Base-by-base conservation (phyloP, 257 asterid genomes). In the Coffea canephora region DNA sequence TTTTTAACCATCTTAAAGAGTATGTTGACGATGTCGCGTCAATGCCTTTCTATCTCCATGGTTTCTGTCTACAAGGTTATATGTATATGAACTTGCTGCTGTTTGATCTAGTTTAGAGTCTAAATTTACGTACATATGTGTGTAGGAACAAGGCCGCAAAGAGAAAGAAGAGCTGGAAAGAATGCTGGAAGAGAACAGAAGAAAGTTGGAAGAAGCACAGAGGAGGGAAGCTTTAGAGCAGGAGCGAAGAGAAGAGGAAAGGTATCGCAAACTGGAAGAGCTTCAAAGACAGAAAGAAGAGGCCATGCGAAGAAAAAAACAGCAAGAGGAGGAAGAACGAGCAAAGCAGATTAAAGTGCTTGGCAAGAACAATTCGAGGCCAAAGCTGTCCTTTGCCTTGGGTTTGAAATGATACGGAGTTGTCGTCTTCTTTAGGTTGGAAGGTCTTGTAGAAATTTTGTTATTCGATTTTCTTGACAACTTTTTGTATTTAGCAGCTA, bases 341-440 rank as follows among this genome's bases (percentile, higher is more conserved):
- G 90, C 95, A 1, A 96, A 96, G 76, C 99, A 91, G 84, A 91
- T 94, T 87, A 91, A 89, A 87, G 61, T 94, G 84, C 85, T 92
- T 86, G 99, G 99, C 67, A 96, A 96, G 96, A 92, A 96, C 83
- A 96, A 96, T 64, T 91, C 98, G 36, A 91, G 99, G 62, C 99
- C 99, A 0, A 96, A 94, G 88, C 43, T 94, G 79, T 92, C 99
- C 0, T 96, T 96, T 81, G 97, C 94, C 69, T 73, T 96, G 8
- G 86, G 95, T 66, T 78, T 94, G 82, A 96, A 96, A 87, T 93
- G 87, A 91, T 23, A 55, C 18, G 46, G 59, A 43, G 39, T 61
- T 39, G 2, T 9, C 50, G 27, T 45, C 31, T 64, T 65, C 21
- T 76, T 48, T 77, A 46, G 34, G n/a, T 49, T 77, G 55, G 64